Percentiles rank a stretch among this genome's conserved stretches.
Conservation (phyloP, 306 rosid species). For the Inga laurina region DNA sequence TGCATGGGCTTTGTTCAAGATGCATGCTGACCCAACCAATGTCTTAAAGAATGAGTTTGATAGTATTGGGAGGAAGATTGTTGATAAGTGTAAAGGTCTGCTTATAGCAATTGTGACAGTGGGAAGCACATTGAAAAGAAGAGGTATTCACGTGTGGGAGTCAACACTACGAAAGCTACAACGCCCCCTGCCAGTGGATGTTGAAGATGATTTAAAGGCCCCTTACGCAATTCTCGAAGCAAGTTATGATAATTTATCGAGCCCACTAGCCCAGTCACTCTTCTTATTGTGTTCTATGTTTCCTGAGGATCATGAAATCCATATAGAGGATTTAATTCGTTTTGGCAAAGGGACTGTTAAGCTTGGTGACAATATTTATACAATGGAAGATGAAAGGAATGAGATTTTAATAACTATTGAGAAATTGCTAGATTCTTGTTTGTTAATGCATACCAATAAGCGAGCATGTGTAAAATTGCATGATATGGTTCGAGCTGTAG, state of each 20-base stretch:
- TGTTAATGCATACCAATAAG: rapidly evolving
- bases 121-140: background rate
- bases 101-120: background rate
- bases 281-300: conserved; percentile 2
- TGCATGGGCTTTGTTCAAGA: background rate
- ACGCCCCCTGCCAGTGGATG: background rate
- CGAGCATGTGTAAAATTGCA: background rate
- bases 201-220: background rate
- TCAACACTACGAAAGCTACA: background rate
- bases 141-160: background rate
- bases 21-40: background rate
- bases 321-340: conserved; percentile 8
- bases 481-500: background rate
- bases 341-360: background rate
- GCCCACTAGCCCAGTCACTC: background rate
- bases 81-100: conserved; percentile 3
- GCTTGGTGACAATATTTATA: no score
- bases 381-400: background rate
- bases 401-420: background rate
- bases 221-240: background rate
- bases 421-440: background rate
- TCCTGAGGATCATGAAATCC: background rate
- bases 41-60: background rate
- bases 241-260: background rate
- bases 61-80: background rate